phyloP scores from a whole-genome alignment of 2,329 filamentous ascomycete species.

The Dothiorella sarmentorum region DNA sequence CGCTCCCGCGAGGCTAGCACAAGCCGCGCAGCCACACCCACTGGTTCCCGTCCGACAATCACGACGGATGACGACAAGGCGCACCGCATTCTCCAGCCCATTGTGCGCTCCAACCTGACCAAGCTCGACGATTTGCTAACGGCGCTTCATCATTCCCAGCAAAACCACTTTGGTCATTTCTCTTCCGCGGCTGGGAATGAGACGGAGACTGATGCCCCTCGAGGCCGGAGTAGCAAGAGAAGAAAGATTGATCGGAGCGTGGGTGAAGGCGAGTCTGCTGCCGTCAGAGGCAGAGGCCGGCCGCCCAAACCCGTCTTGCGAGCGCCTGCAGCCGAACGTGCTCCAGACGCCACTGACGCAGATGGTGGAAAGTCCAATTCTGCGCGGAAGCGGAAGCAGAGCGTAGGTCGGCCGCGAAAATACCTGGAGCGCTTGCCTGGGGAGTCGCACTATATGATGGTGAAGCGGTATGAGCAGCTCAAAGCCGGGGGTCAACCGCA shows the following conservation, averaged over 20 bases:
- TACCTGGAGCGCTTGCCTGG: conserved; percentile 1
- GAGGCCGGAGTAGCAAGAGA: not conserved
- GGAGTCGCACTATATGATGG: conserved; percentile 20
- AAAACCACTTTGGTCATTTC: conserved; percentile 43
- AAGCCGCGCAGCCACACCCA: conserved; percentile 6
- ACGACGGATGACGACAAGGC: conserved; percentile 70
- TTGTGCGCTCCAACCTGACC: conserved; percentile 65
- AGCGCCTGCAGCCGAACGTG: not conserved
- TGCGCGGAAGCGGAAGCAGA: conserved; percentile 18
- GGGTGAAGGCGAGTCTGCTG: not conserved
- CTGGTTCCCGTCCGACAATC: conserved; percentile 46
- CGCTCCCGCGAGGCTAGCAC: not conserved
- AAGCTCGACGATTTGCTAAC: conserved; percentile 67
- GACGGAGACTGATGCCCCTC: conserved; percentile 22
- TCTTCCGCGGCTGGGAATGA: conserved; percentile 23
- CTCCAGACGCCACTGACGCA: not conserved
- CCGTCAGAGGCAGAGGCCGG: not conserved
- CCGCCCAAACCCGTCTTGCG: not conserved
- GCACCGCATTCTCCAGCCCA: conserved; percentile 61
- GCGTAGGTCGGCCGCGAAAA: not conserved
- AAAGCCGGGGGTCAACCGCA: not conserved
- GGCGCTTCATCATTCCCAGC: conserved; percentile 65
- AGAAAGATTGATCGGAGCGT: not conserved
- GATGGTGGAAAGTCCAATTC: not conserved
- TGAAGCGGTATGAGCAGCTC: conserved; percentile 8